These are phyloP conservation scores for Candida vaughaniae DNA, from an alignment of 805 yeast genomes.

Conservation along the genomic window DNA sequence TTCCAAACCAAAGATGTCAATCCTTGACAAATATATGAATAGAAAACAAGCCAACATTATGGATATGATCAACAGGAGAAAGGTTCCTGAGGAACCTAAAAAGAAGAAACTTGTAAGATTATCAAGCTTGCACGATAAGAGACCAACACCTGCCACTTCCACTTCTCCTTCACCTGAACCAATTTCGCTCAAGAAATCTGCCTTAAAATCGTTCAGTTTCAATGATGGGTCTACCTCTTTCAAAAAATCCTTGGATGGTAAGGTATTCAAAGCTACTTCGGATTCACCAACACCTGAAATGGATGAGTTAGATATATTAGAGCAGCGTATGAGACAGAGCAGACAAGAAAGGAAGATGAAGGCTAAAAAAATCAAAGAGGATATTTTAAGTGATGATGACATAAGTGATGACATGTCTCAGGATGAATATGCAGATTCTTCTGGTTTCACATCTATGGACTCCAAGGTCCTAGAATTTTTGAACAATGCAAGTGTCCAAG, in stretches of 20 bases:
- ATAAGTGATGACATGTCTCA: conserved; percentile 51
- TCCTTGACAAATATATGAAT: conserved; percentile 41
- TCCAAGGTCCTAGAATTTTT: conserved; percentile 70
- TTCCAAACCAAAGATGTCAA: conserved; percentile 39
- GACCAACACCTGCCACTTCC: conserved; percentile 7
- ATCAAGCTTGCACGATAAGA: conserved; percentile 16
- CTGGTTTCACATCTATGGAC: conserved; percentile 53
- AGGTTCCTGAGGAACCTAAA: conserved; percentile 17
- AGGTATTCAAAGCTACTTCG: conserved; percentile 5
- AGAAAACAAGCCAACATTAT: conserved; percentile 31
- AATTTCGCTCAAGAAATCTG: not conserved
- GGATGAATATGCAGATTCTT: conserved; percentile 30
- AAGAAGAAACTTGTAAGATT: conserved; percentile 39
- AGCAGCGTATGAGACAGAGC: conserved; percentile 38
- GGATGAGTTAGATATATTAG: conserved; percentile 40
- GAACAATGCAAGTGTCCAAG: conserved; percentile 72
- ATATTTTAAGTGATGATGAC: conserved; percentile 48
- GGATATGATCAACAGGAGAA: conserved; percentile 8
- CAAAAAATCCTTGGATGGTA: conserved; percentile 10
- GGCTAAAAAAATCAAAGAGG: conserved; percentile 11
- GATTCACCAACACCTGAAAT: conserved; percentile 8
- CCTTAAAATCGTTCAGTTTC: conserved; percentile 12
- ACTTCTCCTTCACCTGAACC: conserved; percentile 6
- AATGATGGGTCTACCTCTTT: conserved; percentile 7
- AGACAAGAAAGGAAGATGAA: conserved; percentile 19